These are phyloP conservation scores for Colletotrichum lini DNA, from an alignment of 2,329 filamentous ascomycete species.

Conservation along the genomic window DNA sequence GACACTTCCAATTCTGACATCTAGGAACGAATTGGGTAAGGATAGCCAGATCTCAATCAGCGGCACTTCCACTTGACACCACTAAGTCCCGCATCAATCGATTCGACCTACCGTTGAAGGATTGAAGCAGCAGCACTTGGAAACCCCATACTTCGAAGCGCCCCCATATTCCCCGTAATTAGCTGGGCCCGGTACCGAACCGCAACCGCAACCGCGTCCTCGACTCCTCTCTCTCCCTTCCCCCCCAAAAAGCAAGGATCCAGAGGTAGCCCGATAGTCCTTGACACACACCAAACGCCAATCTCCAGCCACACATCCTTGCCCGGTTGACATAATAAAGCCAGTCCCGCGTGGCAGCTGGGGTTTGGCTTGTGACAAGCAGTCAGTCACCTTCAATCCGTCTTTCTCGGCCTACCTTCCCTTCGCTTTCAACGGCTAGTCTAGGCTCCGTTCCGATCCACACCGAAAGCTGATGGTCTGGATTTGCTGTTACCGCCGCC, in stretches of 20 bases:
- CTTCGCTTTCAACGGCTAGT: conserved; percentile 19
- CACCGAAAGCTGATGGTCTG: conserved; percentile 30
- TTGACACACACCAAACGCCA: conserved; percentile 6
- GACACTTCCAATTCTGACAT: not conserved
- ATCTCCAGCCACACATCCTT: conserved; percentile 17
- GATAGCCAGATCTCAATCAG: not conserved
- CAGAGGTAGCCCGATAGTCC: not conserved
- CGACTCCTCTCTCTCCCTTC: not conserved
- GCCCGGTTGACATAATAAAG: conserved; percentile 31
- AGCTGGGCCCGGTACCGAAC: conserved; percentile 12
- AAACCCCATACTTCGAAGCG: not conserved
- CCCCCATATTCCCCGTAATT: conserved; percentile 3
- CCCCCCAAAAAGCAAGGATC: not conserved
- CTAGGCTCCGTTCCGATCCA: conserved; percentile 34
- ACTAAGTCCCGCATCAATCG: not conserved
- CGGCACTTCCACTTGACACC: not conserved
- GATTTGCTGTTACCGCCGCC: conserved; percentile 5
- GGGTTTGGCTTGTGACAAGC: conserved; percentile 42
- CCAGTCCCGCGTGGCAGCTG: conserved; percentile 26
- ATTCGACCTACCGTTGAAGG: not conserved
- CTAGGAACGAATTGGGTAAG: not conserved
- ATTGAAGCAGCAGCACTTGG: conserved; percentile 1
- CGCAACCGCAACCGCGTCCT: conserved; percentile 2
- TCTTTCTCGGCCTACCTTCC: not conserved
- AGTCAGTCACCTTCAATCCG: conserved; percentile 27